A percentile compares a stretch with the other conserved stretches of the same genome.
phyloP scores from a whole-genome alignment of 2,329 filamentous ascomycete genomes.

The Colletotrichum filicis region DNA sequence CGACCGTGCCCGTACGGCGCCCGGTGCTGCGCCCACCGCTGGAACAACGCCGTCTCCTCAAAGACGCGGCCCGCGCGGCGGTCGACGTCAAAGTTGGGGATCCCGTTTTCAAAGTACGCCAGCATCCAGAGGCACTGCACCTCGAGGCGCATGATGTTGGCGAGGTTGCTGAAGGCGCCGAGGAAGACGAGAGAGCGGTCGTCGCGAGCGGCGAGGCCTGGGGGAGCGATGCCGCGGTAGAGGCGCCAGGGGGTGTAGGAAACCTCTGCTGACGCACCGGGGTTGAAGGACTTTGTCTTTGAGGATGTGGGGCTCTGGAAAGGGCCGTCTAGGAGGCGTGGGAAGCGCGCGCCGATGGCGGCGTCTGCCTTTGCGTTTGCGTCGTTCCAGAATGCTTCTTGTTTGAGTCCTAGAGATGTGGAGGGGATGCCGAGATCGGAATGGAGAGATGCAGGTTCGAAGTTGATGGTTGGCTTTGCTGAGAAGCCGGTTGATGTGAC shows the following conservation, averaged over 20 bases:
- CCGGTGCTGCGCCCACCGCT: conserved; percentile 62
- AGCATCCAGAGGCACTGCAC: conserved; percentile 64
- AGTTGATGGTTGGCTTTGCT: conserved; percentile 38
- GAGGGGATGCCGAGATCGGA: conserved; percentile 38
- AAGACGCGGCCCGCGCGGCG: conserved; percentile 19
- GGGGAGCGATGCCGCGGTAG: conserved; percentile 42
- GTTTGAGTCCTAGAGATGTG: conserved; percentile 26
- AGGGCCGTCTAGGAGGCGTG: conserved; percentile 32
- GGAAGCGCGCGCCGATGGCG: conserved; percentile 32
- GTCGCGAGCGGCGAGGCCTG: conserved; percentile 44
- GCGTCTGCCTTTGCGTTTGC: conserved; percentile 34
- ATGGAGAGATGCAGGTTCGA: conserved; percentile 34
- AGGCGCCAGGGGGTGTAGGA: conserved; percentile 40
- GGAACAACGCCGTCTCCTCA: conserved; percentile 59
- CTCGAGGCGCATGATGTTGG: conserved; percentile 56
- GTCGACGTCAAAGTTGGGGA: conserved; percentile 42
- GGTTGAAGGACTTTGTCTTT: conserved; percentile 32
- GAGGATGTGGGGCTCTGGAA: conserved; percentile 27
- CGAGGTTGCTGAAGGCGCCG: conserved; percentile 57
- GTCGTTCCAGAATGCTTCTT: conserved; percentile 33
- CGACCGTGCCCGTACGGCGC: conserved; percentile 63
- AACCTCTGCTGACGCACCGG: conserved; percentile 30
- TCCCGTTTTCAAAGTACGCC: conserved; percentile 64
- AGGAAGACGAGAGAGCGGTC: conserved; percentile 59
- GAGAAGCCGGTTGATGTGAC: conserved; percentile 42